Conservation (phyloP, 257 asterid species). For the Catharanthus roseus region DNA sequence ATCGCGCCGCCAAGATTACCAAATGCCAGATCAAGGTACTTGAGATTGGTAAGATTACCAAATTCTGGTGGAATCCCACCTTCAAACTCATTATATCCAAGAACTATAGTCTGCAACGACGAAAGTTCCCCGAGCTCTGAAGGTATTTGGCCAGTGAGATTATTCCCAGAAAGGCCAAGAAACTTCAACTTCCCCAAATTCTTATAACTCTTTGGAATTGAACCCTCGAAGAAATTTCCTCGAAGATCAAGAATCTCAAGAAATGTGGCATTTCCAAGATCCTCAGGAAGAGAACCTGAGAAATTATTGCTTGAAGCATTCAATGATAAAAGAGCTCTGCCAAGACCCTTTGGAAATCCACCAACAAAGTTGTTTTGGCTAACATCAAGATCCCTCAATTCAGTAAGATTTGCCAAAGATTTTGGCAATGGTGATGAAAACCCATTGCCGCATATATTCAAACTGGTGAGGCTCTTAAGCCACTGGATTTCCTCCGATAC, state of each 20-base stretch:
- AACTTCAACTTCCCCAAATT: constrained; percentile 44
- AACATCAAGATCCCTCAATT: constrained; percentile 47
- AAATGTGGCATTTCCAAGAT: constrained; percentile 41
- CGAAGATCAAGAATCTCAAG: constrained; percentile 68
- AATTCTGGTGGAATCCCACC: constrained; percentile 58
- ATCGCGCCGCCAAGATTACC: constrained; percentile 52
- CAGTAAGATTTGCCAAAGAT: constrained; percentile 43
- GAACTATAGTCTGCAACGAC: constrained; percentile 46
- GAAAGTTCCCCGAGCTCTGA: constrained; percentile 53
- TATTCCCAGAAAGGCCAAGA: constrained; percentile 78
- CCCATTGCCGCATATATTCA: constrained; percentile 53
- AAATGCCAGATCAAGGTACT: constrained; percentile 56
- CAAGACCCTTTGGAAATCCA: constrained; percentile 51
- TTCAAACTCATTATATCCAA: constrained; percentile 55
- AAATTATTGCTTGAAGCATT: constrained; percentile 77
- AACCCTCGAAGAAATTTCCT: constrained; percentile 68
- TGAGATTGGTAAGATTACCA: constrained; percentile 57
- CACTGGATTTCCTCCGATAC: constrained; percentile 40
- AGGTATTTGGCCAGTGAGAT: constrained; percentile 49
- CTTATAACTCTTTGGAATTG: constrained; percentile 51
- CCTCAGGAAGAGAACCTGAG: constrained; percentile 58
- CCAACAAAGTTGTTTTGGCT: constrained; percentile 55
- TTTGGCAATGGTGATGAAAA: constrained; percentile 51
- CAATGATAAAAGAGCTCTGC: constrained; percentile 29
- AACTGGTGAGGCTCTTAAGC: constrained; percentile 25